These are phyloP conservation scores for Termitomyces sp. DNA, from an alignment of 768 basidiomycete genomes.

Conservation along the genomic window DNA sequence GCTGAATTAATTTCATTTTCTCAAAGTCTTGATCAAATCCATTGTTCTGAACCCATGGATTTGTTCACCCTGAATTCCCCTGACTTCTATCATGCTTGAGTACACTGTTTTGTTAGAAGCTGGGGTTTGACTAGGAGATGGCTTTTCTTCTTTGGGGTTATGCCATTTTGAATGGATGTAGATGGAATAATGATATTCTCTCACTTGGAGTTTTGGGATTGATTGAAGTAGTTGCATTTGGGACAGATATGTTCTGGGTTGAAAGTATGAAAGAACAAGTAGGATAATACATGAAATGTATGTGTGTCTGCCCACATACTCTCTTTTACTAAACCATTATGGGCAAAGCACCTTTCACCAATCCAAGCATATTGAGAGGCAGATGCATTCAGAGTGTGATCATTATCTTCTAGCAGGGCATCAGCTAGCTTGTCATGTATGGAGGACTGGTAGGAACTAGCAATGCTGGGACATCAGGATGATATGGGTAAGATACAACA, in stretches of 20 bases:
- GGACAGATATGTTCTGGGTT: constrained; percentile 77
- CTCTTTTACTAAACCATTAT: constrained; percentile 87
- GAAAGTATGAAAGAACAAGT: background rate
- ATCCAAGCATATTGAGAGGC: constrained; percentile 77
- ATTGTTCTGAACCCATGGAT: too few species aligned
- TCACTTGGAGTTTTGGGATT: constrained; percentile 35
- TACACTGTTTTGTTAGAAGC: constrained; percentile 18
- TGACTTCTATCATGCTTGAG: constrained; percentile 29
- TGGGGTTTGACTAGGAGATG: constrained; percentile 16
- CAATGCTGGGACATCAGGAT: constrained; percentile 7
- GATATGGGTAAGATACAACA: background rate
- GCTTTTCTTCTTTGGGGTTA: background rate
- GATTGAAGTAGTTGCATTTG: constrained; percentile 84
- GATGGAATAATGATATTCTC: constrained; percentile 19
- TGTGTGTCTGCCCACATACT: constrained; percentile 78
- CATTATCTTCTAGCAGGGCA: constrained; percentile 79
- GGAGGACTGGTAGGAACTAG: constrained; percentile 40
- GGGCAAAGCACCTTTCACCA: constrained; percentile 81
- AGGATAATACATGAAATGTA: constrained; percentile 36
- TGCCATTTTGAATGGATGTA: constrained; percentile 7
- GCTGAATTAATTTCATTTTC: too few species aligned
- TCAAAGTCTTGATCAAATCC: too few species aligned
- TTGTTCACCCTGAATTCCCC: too few species aligned
- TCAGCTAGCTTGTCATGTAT: constrained; percentile 88
- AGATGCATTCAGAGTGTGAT: constrained; percentile 37